These are phyloP conservation scores for Magnolia kwangsiensis DNA, from an alignment of 164 flowering plant genomes.

Conservation along the genomic window DNA sequence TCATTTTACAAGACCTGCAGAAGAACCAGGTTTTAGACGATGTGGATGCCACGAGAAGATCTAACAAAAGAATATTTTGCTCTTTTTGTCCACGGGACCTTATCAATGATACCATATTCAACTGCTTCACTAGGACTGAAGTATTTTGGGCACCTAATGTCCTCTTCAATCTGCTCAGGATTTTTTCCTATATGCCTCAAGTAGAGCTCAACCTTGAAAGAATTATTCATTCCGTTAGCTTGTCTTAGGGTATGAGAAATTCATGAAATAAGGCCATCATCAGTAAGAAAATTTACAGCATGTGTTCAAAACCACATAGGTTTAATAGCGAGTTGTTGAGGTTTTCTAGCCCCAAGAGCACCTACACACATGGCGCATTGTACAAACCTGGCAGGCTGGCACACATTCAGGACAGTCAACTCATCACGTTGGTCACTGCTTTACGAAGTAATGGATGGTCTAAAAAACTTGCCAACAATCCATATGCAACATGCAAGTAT, in stretches of 20 bases:
- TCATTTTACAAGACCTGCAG: slow-evolving; percentile 80
- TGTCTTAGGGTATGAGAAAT: not conserved
- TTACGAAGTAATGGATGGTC: too few species aligned
- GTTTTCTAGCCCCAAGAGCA: too few species aligned
- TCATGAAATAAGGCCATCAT: not conserved
- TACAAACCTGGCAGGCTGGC: too few species aligned
- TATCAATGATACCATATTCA: slow-evolving; percentile 96
- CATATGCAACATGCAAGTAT: too few species aligned
- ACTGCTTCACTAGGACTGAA: slow-evolving; percentile 94
- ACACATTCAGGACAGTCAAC: too few species aligned
- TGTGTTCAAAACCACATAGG: too few species aligned
- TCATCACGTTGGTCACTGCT: too few species aligned
- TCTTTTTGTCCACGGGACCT: slow-evolving; percentile 39
- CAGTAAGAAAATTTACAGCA: not conserved
- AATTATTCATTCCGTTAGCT: not conserved
- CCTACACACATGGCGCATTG: too few species aligned
- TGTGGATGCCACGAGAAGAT: not conserved
- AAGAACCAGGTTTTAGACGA: not conserved
- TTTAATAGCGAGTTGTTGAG: too few species aligned
- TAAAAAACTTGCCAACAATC: too few species aligned
- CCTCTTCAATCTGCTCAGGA: slow-evolving; percentile 75
- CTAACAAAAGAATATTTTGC: not conserved
- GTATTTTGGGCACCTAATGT: slow-evolving; percentile 85
- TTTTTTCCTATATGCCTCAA: slow-evolving; percentile 70
- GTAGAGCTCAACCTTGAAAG: slow-evolving; percentile 60